Base-by-base conservation (phyloP, 177 flowering plant species). In the Tripterygium wilfordii region DNA sequence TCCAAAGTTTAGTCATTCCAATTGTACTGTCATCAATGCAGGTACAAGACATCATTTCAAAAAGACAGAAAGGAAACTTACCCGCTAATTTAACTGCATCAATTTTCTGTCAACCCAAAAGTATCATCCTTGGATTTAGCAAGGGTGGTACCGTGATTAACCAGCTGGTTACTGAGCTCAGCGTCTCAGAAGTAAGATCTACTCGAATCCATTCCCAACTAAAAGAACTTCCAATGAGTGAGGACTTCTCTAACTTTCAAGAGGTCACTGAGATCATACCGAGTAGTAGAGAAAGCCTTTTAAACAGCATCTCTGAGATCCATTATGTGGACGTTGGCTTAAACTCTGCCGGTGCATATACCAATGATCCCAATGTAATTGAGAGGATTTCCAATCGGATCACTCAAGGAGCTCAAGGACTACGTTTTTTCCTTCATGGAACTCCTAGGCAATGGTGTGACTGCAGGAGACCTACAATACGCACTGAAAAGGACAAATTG, bases 381-480 rank as follows among this genome's bases (percentile, higher is more conserved):
- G 36, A 65, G 41, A 69, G 68, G 58, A 61, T 88, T 6, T 57
- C 78, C 23, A 53, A 65, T 14, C 59, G 60, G 2, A 55, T 78
- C 21, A 16, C 15, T 14, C 45, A 49, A 17, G 52, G 76, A 26
- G 62, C 62, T 18, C 9, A 24, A 8, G 56, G 68, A 18, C 61
- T 91, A 16, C 78, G 77, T 8, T 71, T 91, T 61, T 58, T 64
- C 10, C 66, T 88, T 38, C 96, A 88, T 57, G 96, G 96, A 49
- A 88, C 96, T 52, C 95, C 96, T 0, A 75, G 96, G 51, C 98
- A 88, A 56, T 88, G 96, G 98, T 47, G 65, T 56, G 92, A 88
- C 54, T 41, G 49, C 5, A 60, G 67, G 42, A 65, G 92, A 33
- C 28, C 41, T 24, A 81, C 75, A 83, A 83, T 91, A 13, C 58